phyloP scores from a whole-genome alignment of 768 basidiomycete genomes.

The Collybiopsis confluens region DNA sequence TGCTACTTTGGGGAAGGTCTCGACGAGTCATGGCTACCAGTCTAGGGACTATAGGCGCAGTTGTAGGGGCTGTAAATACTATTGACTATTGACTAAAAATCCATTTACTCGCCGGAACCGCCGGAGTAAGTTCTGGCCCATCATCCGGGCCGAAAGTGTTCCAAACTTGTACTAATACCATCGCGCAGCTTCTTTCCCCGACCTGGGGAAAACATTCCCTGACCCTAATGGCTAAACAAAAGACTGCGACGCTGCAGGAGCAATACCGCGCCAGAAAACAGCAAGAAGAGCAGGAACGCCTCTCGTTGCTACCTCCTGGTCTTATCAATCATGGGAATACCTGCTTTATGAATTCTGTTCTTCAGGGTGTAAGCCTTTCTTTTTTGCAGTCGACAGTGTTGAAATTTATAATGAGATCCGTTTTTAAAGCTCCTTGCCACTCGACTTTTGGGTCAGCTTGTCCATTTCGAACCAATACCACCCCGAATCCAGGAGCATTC shows the following conservation, averaged over 20 bases:
- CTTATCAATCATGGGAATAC: conserved; percentile 83
- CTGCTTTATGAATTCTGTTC: conserved; percentile 94
- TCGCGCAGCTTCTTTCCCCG: too few relatives aligned
- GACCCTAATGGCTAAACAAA: conserved; percentile 56
- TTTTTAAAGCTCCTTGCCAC: conserved; percentile 68
- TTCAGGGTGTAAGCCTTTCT: conserved; percentile 68
- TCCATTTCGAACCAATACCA: conserved; percentile 49
- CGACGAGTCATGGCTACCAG: too few relatives aligned
- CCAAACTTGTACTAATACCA: too few relatives aligned
- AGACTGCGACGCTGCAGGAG: conserved; percentile 60
- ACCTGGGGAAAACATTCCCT: too few relatives aligned
- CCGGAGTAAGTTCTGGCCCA: too few relatives aligned
- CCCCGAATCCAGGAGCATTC: conserved; percentile 34
- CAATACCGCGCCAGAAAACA: conserved; percentile 52
- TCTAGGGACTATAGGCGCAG: too few relatives aligned
- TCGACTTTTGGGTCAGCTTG: conserved; percentile 51
- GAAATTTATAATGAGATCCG: conserved; percentile 4
- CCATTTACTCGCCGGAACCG: too few relatives aligned
- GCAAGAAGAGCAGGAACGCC: conserved; percentile 59
- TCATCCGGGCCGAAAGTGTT: too few relatives aligned
- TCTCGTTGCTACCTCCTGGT: conserved; percentile 65
- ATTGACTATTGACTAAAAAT: too few relatives aligned
- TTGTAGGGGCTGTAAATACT: too few relatives aligned
- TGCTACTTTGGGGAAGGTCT: too few relatives aligned
- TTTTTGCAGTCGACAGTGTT: background rate